These are phyloP conservation scores for Hymenoscyphus infarciens DNA, from an alignment of 2,329 filamentous ascomycete species.

Conservation along the genomic window DNA sequence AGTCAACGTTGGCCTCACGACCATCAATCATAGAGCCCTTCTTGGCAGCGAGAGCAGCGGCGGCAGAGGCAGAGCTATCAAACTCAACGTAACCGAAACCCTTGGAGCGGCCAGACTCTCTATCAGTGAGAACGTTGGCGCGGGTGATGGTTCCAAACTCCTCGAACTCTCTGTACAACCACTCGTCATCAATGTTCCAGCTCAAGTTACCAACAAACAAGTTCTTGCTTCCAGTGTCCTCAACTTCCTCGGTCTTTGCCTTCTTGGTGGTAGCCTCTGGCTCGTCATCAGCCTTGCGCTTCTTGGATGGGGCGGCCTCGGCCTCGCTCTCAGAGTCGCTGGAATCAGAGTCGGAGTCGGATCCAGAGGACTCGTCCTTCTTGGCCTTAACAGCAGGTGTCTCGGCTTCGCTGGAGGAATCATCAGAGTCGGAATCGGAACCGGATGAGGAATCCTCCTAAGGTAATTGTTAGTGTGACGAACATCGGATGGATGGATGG, in stretches of 20 bases:
- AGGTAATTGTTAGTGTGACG: background rate
- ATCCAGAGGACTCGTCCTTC: slow-evolving; percentile 13
- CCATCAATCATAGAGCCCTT: slow-evolving; percentile 62
- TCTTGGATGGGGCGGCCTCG: slow-evolving; percentile 45
- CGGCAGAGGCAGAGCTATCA: slow-evolving; percentile 54
- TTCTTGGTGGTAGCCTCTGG: slow-evolving; percentile 47
- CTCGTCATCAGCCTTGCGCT: slow-evolving; percentile 55
- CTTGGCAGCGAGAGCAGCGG: slow-evolving; percentile 61
- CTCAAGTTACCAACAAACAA: slow-evolving; percentile 71
- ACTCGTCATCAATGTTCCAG: slow-evolving; percentile 73
- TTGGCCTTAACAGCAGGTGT: slow-evolving; percentile 7
- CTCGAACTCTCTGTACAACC: slow-evolving; percentile 66
- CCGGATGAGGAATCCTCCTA: slow-evolving; percentile 6
- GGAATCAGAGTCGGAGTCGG: slow-evolving; percentile 20
- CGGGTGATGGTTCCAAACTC: slow-evolving; percentile 62
- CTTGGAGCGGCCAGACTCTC: slow-evolving; percentile 63
- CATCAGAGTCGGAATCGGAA: slow-evolving; percentile 22
- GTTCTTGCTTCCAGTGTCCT: slow-evolving; percentile 49
- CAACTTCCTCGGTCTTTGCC: slow-evolving; percentile 45
- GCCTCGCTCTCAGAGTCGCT: slow-evolving; percentile 30
- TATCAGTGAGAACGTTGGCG: slow-evolving; percentile 64
- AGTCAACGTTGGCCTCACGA: slow-evolving; percentile 67
- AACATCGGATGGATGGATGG: background rate
- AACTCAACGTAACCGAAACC: slow-evolving; percentile 75
- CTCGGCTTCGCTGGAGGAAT: slow-evolving; percentile 22